A percentile compares a stretch with the other conserved stretches of the same genome.
Evolutionary conservation across 345 rosid genomes (phyloP).

Genomic region (Barbarea vulgaris): DNA sequence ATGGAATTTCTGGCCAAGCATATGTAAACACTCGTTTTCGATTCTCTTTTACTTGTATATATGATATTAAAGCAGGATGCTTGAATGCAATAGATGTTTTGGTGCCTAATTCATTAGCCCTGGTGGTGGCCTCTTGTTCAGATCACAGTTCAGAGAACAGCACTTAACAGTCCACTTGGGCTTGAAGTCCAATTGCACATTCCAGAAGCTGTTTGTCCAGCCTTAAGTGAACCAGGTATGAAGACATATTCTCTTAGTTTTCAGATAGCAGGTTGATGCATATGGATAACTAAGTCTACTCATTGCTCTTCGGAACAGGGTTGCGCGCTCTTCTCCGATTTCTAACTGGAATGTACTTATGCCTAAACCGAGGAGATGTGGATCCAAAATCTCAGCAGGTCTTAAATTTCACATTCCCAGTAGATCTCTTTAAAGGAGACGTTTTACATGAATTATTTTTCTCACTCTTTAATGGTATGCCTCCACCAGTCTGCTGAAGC

Average conservation of each 20-base stretch:
- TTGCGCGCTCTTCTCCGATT: slow-evolving; percentile 97
- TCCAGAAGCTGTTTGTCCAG: slow-evolving; percentile 97
- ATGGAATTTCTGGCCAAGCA: slow-evolving; percentile 96
- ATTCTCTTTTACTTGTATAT: slow-evolving; percentile 23
- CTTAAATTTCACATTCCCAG: slow-evolving; percentile 10
- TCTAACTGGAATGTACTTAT: slow-evolving; percentile 86
- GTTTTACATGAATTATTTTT: neutral
- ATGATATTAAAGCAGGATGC: neutral
- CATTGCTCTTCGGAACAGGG: slow-evolving; percentile 54
- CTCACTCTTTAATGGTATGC: slow-evolving; percentile 38
- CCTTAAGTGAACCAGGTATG: slow-evolving; percentile 97
- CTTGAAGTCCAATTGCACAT: slow-evolving; percentile 97
- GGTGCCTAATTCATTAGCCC: slow-evolving; percentile 3
- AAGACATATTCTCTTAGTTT: slow-evolving; percentile 7
- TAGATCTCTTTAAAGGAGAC: neutral
- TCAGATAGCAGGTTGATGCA: slow-evolving; percentile 24
- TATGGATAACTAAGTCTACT: slow-evolving; percentile 19
- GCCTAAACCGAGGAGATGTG: slow-evolving; percentile 94
- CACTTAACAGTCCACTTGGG: slow-evolving; percentile 85
- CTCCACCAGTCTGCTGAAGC: slow-evolving; percentile 81
- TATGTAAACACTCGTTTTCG: slow-evolving; percentile 58
- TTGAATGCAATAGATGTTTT: slow-evolving; percentile 13
- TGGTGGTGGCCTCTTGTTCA: slow-evolving; percentile 46
- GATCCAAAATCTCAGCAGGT: slow-evolving; percentile 92
- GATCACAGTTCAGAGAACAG: slow-evolving; percentile 98